Percentiles rank a stretch among this genome's conserved stretches.
Evolutionary conservation across 2,329 filamentous ascomycete genomes (phyloP).

Genomic region (Cladosporium sp.): DNA sequence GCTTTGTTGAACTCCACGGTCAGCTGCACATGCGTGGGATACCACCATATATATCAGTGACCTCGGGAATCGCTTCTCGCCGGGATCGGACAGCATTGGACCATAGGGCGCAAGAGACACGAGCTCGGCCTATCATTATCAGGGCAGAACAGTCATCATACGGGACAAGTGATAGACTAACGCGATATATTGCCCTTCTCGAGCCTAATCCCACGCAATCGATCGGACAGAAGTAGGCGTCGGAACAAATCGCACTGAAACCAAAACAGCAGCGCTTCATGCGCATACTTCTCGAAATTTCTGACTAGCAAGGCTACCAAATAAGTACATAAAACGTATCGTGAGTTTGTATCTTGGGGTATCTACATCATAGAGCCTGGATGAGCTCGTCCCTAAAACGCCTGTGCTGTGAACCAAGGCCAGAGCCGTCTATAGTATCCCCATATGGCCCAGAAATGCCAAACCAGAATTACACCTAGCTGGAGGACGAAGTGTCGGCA

Average conservation of each 20-base stretch:
- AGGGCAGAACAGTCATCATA: no score
- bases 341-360: not conserved
- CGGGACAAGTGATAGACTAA: not conserved
- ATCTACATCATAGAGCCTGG: slow-evolving; percentile 4
- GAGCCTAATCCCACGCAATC: not conserved
- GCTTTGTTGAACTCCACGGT: not conserved
- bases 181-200: not conserved
- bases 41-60: not conserved
- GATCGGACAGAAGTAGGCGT: slow-evolving; percentile 11
- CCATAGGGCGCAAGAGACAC: no score
- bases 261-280: not conserved
- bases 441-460: not conserved
- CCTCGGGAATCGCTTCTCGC: no score
- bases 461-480: not conserved
- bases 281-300: no score
- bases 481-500: not conserved
- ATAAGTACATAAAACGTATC: not conserved
- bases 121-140: no score
- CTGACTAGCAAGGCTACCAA: not conserved
- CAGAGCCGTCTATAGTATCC: not conserved
- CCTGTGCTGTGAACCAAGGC: slow-evolving; percentile 7
- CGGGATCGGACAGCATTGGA: no score
- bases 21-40: not conserved
- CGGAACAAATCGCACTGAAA: not conserved
- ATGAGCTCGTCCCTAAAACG: not conserved